Percentiles rank a stretch among this genome's conserved stretches.
Evolutionary conservation across 2,329 filamentous ascomycete genomes (phyloP).

Genomic region (Pseudocercospora macadamiae): DNA sequence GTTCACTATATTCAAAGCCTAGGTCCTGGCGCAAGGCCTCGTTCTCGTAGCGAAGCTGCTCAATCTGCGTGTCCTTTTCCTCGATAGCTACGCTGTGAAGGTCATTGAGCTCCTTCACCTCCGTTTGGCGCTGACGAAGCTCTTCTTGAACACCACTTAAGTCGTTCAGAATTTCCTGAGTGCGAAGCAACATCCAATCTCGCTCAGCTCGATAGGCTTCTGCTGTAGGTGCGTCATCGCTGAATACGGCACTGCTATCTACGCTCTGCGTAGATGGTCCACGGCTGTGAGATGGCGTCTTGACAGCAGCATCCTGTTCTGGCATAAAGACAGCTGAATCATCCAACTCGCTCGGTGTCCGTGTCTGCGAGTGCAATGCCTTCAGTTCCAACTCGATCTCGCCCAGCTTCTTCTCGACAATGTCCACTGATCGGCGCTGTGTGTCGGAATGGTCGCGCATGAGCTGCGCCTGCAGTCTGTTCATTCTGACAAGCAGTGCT

Average conservation of each 20-base stretch:
- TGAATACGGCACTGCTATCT: slow-evolving; percentile 17
- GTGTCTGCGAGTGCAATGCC: slow-evolving; percentile 33
- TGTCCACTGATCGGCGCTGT: slow-evolving; percentile 26
- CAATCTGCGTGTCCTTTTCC: slow-evolving; percentile 35
- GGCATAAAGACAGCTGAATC: slow-evolving; percentile 39
- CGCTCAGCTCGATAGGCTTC: slow-evolving; percentile 30
- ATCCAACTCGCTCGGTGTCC: slow-evolving; percentile 28
- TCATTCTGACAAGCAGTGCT: slow-evolving; percentile 42
- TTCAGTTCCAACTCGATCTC: slow-evolving; percentile 38
- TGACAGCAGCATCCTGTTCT: slow-evolving; percentile 16
- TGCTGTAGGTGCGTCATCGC: slow-evolving; percentile 16
- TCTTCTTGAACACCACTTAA: slow-evolving; percentile 36
- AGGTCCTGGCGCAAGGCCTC: slow-evolving; percentile 42
- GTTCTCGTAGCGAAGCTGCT: slow-evolving; percentile 41
- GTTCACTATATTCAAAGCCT: slow-evolving; percentile 43
- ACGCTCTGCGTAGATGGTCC: slow-evolving; percentile 16
- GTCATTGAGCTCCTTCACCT: slow-evolving; percentile 39
- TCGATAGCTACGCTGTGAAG: slow-evolving; percentile 34
- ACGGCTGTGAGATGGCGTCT: slow-evolving; percentile 19
- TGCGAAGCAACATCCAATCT: slow-evolving; percentile 33
- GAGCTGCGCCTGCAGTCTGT: slow-evolving; percentile 41
- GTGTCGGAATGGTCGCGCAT: slow-evolving; percentile 34
- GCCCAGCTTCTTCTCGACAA: slow-evolving; percentile 35
- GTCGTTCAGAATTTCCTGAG: slow-evolving; percentile 35
- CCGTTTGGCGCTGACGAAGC: slow-evolving; percentile 38